A percentile compares a stretch with the other conserved stretches of the same genome.
Evolutionary conservation across 371 early-diverging fungal species (phyloP).

Genomic region (Mucor mucedo): DNA sequence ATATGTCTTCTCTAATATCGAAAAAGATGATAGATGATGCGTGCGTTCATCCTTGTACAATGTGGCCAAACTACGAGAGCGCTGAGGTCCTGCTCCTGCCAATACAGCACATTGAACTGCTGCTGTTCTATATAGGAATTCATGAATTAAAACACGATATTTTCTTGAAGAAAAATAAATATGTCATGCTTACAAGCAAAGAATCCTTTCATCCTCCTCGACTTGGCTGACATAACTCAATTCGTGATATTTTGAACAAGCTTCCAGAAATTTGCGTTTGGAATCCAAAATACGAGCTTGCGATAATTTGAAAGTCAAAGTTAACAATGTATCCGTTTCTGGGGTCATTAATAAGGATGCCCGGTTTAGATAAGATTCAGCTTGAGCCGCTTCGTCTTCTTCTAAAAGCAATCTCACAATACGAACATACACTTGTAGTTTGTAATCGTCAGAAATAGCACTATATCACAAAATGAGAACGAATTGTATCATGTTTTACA

Average conservation of each 20-base stretch:
- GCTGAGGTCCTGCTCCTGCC: slow-evolving; percentile 91
- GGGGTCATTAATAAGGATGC: slow-evolving; percentile 73
- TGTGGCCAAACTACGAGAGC: slow-evolving; percentile 85
- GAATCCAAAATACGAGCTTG: slow-evolving; percentile 89
- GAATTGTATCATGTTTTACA: neutral
- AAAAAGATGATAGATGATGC: slow-evolving; percentile 65
- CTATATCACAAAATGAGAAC: slow-evolving; percentile 30
- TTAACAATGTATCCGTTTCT: slow-evolving; percentile 54
- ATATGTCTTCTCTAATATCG: slow-evolving; percentile 90
- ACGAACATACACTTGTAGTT: slow-evolving; percentile 80
- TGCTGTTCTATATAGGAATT: slow-evolving; percentile 50
- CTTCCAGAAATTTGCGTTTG: slow-evolving; percentile 86
- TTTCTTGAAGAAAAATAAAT: neutral
- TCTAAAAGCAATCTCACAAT: slow-evolving; percentile 85
- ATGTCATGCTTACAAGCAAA: slow-evolving; percentile 56
- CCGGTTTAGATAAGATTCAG: slow-evolving; percentile 84
- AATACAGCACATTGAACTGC: slow-evolving; percentile 86
- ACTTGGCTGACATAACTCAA: slow-evolving; percentile 75
- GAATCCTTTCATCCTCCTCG: slow-evolving; percentile 68
- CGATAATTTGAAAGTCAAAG: slow-evolving; percentile 70
- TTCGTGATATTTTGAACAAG: slow-evolving; percentile 84
- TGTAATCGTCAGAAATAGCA: slow-evolving; percentile 76
- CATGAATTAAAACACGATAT: neutral
- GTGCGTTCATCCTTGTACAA: slow-evolving; percentile 93
- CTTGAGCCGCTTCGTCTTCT: slow-evolving; percentile 81